Evolutionary conservation across 2,329 filamentous ascomycete species (phyloP), one percentile per base, ranked within the genome.

Genomic region (Penicillium fuscoglaucum): DNA sequence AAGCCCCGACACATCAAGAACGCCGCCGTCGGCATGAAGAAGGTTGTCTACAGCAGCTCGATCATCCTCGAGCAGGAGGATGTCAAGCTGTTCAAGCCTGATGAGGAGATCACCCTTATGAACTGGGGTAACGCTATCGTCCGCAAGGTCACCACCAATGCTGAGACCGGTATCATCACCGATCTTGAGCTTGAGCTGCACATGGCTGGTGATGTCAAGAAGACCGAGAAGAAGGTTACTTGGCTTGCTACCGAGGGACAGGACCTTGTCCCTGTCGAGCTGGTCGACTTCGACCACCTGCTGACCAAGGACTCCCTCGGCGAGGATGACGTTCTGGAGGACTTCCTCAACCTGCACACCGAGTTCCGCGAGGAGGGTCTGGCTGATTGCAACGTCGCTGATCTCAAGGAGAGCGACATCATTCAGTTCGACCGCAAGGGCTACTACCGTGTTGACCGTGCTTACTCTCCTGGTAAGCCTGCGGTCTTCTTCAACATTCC

Each of bases 41-140:
- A 91, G 78, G 90, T 96, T 6, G 83, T 86, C 28, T 96, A 88
- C 74, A 90, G 89, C 71, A 83, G 84, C 57, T 83, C 87, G 61
- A 81, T 97, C 64, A 80, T 95, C 60, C 80, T 98, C 52, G 93
- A 97, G 72, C 93, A 97, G 77, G 89, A 83, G 46, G 93, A 98
- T 69, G 91, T 89, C 61, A 88, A 88, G 73, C 84, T 84, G 28
- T 96, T 97, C 78, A 89, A 86, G 68, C 83, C 89, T 60, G 87
- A 89, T 71, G 93, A 98, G 79, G 93, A 97, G 76, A 90, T 98
- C 69, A 97, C 93, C 0, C 83, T 97, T 43, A 97, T 97, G 93
- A 90, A 90, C 74, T 98, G 93, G 93, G 95, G 93, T 72, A 85
- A 79, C 76, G 81, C 62, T 68, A 70, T 75, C 79, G 70, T 85